Evolutionary conservation across 306 rosid genomes (phyloP), one percentile per base, ranked within the genome.

Genomic region (Quercus cerris): DNA sequence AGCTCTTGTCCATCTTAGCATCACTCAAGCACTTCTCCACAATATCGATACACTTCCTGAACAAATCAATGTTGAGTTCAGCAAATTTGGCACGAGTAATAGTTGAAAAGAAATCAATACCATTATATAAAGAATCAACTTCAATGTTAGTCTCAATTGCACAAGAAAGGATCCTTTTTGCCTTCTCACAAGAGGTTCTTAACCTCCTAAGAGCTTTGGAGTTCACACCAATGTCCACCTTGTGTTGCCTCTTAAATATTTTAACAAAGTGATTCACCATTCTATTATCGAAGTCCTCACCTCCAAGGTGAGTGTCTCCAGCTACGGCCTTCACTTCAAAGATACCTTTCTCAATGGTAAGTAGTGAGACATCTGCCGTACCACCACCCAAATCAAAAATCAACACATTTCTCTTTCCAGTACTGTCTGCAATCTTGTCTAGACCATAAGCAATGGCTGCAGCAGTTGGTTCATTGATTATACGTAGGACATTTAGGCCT

Each of bases 291-390:
- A 84, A 61, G 41, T 87, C 88, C 38, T 77, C 86, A 1, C 82
- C 87, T 3, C 87, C 84, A 0, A 86, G 85, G 56, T 84, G 90
- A 23, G 76, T 78, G 23, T 78, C 81, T 28, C 90, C 87, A 14
- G 81, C 82, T 11, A 82, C 84, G 0, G 41, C 30, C 2, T 10
- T 38, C 6, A 44, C 81, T 57, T 78, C 71, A 70, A 78, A 70
- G 14, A 0, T 38, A 41, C 52, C 61, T 3, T 18, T 46, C 6
- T 54, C 46, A 17, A 77, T 41, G 2, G 70, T 70, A 27, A 70
- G 70, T 0, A 71, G 71, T 27, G 81, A 78, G 10, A 78, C 52
- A 58, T 78, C 76, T n/a, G 54, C 61, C 19, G 71, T 78, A 46
- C 82, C 77, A 2, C 72, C 76, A 4, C 71, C 77, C 23, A 78